These are phyloP conservation scores for Trichocomaceae sp. DNA, from an alignment of 2,329 filamentous ascomycete genomes.

Conservation along the genomic window DNA sequence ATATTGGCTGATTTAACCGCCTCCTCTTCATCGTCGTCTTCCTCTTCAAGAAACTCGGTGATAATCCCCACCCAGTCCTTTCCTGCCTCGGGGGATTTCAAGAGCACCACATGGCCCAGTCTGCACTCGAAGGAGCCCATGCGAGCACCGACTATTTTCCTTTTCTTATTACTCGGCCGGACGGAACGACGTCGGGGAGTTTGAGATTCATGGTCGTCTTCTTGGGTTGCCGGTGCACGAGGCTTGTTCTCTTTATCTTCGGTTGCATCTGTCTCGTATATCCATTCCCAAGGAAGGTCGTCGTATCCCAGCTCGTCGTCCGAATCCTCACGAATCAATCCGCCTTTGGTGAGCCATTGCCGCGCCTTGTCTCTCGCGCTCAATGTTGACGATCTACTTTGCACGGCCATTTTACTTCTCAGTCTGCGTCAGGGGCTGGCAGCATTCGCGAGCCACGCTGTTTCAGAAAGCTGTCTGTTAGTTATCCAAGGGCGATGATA, in stretches of 20 bases:
- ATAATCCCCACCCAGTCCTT: constrained; percentile 92
- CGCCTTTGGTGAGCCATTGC: constrained; percentile 52
- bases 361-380: constrained; percentile 29
- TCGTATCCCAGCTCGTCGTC: constrained; percentile 77
- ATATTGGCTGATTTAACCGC: constrained; percentile 69
- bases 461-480: not conserved
- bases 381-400: not conserved
- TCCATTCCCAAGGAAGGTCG: constrained; percentile 72
- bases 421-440: not conserved
- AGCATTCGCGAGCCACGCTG: not conserved
- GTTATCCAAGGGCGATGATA: not conserved
- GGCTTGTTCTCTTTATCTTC: constrained; percentile 18
- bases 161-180: constrained; percentile 23
- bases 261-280: constrained; percentile 48
- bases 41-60: constrained; percentile 69
- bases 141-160: constrained; percentile 68
- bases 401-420: constrained; percentile 3
- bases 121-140: constrained; percentile 75
- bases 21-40: constrained; percentile 54
- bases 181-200: constrained; percentile 25
- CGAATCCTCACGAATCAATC: constrained; percentile 68
- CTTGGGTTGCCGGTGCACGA: constrained; percentile 15
- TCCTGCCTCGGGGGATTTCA: constrained; percentile 79
- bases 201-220: constrained; percentile 18
- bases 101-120: constrained; percentile 74